A percentile compares a stretch with the other conserved stretches of the same genome.
Evolutionary conservation across 768 basidiomycete genomes (phyloP).

Genomic region (Russula dissimulans): DNA sequence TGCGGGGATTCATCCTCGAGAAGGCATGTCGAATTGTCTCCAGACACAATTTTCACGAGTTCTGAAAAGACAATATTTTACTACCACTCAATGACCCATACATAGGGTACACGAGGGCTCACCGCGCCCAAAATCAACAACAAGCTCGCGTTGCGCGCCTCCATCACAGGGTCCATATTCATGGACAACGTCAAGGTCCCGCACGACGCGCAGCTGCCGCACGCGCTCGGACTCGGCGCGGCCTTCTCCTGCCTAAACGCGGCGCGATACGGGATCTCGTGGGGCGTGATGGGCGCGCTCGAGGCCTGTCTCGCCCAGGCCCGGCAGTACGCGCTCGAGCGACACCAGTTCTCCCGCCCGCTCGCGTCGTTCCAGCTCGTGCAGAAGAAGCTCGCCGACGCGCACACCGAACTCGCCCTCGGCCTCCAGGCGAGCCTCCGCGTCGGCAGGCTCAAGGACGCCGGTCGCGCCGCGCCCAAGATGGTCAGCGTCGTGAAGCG

Average conservation of each 20-base stretch:
- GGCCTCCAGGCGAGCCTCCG: conserved; percentile 70
- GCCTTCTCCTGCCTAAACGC: conserved; percentile 92
- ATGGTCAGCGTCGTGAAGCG: conserved; percentile 94
- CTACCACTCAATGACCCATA: too few relatives aligned
- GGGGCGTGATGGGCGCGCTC: conserved; percentile 93
- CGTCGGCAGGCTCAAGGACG: conserved; percentile 77
- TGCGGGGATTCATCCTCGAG: conserved; percentile 86
- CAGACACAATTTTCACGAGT: background rate
- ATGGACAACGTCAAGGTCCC: conserved; percentile 84
- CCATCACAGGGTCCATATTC: conserved; percentile 79
- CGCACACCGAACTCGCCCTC: conserved; percentile 75
- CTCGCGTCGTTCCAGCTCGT: conserved; percentile 95
- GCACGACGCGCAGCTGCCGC: conserved; percentile 66
- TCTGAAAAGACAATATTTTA: too few relatives aligned
- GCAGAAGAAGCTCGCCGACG: conserved; percentile 94
- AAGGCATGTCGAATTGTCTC: conserved; percentile 45
- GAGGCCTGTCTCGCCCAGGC: conserved; percentile 82
- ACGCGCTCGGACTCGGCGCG: conserved; percentile 66
- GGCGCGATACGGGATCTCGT: conserved; percentile 81
- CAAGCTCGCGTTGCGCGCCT: conserved; percentile 84
- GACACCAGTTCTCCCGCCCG: conserved; percentile 83
- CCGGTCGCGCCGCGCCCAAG: conserved; percentile 63
- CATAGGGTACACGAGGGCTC: conserved; percentile 77
- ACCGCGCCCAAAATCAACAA: conserved; percentile 84
- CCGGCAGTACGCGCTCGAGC: conserved; percentile 77